Percentiles rank a stretch among this genome's conserved stretches.
Conservation (phyloP, 2,329 filamentous ascomycete genomes). For the Tricladium varicosporioides region DNA sequence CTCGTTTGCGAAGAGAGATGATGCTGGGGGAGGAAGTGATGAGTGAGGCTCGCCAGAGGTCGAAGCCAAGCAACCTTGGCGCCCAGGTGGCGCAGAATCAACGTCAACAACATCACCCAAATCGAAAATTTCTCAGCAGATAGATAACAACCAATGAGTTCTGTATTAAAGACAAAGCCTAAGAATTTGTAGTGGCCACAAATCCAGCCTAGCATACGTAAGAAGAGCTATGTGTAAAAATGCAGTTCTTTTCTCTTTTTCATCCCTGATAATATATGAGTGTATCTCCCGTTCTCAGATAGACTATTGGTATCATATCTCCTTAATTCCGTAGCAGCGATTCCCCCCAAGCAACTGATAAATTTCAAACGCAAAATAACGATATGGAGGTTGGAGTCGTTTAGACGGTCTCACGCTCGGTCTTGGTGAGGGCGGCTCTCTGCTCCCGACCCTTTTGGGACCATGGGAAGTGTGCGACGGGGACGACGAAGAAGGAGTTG, state of each 20-base stretch:
- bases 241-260: background rate
- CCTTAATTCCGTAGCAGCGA: background rate
- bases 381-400: background rate
- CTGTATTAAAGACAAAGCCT: background rate
- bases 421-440: conserved; percentile 48
- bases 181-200: background rate
- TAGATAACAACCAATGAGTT: background rate
- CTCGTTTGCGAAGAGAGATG: no score
- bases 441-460: conserved; percentile 69
- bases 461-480: conserved; percentile 94
- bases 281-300: background rate
- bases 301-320: background rate
- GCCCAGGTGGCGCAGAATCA: no score
- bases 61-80: no score
- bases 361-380: background rate
- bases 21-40: no score
- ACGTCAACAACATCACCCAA: no score
- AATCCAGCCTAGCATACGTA: background rate
- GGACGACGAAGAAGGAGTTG: conserved; percentile 86
- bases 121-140: no score
- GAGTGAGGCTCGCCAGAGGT: no score
- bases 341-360: background rate
- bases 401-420: conserved; percentile 37
- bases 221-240: background rate
- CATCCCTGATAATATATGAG: no score